Evolutionary conservation across 2,329 filamentous ascomycete species (phyloP).

Genomic region (Botrytis aclada): DNA sequence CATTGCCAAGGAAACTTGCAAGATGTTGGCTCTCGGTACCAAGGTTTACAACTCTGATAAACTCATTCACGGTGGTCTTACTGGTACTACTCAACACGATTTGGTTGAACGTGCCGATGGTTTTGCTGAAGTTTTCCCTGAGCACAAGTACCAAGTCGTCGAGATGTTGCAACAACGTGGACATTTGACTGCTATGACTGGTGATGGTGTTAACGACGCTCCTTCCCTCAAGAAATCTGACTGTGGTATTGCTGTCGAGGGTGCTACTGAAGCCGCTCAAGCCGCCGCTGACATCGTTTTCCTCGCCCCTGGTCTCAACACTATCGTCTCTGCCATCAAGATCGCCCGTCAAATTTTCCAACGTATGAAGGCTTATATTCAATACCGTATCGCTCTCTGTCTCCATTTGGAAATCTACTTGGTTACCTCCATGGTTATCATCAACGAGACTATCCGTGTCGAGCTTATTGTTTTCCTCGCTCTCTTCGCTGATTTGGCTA

Average conservation of each 20-base stretch:
- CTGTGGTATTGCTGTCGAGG: conserved; percentile 91
- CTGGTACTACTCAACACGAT: conserved; percentile 70
- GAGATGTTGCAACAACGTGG: conserved; percentile 93
- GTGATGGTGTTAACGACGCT: conserved; percentile 93
- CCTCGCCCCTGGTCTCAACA: conserved; percentile 84
- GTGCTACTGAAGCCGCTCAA: conserved; percentile 84
- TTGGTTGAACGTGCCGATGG: conserved; percentile 85
- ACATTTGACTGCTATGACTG: conserved; percentile 93
- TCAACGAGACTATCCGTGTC: conserved; percentile 70
- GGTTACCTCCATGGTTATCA: conserved; percentile 73
- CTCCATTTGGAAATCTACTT: conserved; percentile 85
- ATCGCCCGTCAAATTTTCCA: conserved; percentile 95
- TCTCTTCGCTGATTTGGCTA: conserved; percentile 75
- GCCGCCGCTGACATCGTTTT: conserved; percentile 93
- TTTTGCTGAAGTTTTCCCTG: conserved; percentile 91
- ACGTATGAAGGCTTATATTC: conserved; percentile 94
- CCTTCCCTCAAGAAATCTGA: conserved; percentile 92
- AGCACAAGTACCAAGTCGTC: conserved; percentile 94
- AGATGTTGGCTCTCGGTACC: conserved; percentile 75
- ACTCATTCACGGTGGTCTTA: conserved; percentile 72
- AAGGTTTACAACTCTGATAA: conserved; percentile 80
- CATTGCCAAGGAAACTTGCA: conserved; percentile 79
- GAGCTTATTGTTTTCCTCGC: conserved; percentile 78
- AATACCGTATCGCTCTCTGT: conserved; percentile 91
- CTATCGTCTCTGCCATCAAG: conserved; percentile 90